These are phyloP conservation scores for Neophaeococcomyces mojaviensis DNA, from an alignment of 2,329 filamentous ascomycete genomes.

Conservation along the genomic window DNA sequence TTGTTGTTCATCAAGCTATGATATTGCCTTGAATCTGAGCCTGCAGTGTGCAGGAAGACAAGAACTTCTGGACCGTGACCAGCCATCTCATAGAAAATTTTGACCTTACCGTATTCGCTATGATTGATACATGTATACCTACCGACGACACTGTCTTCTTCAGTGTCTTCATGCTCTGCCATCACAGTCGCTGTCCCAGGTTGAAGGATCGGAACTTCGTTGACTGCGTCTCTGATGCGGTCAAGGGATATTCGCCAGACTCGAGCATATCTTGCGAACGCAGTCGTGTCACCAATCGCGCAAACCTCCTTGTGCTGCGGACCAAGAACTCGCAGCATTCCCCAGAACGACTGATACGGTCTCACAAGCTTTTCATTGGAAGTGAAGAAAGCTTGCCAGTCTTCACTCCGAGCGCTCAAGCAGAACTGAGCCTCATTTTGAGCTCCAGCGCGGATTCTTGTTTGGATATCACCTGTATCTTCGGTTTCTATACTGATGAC, in stretches of 20 bases:
- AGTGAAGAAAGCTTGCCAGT: conserved; percentile 14
- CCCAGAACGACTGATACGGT: conserved; percentile 19
- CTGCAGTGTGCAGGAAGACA: conserved; percentile 18
- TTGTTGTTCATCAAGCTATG: conserved; percentile 17
- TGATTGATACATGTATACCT: conserved; percentile 16
- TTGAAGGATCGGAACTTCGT: neutral
- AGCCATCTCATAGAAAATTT: conserved; percentile 18
- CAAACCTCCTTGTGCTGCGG: conserved; percentile 6
- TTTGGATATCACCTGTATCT: neutral
- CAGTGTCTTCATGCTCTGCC: conserved; percentile 11
- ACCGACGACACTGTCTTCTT: conserved; percentile 16
- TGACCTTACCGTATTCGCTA: conserved; percentile 13
- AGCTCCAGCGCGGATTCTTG: neutral
- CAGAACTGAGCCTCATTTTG: conserved; percentile 9
- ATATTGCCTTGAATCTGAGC: conserved; percentile 15
- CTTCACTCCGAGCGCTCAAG: conserved; percentile 9
- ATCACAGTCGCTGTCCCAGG: neutral
- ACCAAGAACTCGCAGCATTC: conserved; percentile 17
- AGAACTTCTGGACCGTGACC: conserved; percentile 12
- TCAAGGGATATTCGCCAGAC: conserved; percentile 14
- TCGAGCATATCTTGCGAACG: conserved; percentile 11
- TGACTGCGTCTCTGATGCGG: conserved; percentile 9
- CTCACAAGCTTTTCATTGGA: conserved; percentile 7
- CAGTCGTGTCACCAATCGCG: conserved; percentile 10
- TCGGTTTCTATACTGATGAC: neutral